These are phyloP conservation scores for Omphalea diandra DNA, from an alignment of 441 rosid genomes.

Conservation along the genomic window DNA sequence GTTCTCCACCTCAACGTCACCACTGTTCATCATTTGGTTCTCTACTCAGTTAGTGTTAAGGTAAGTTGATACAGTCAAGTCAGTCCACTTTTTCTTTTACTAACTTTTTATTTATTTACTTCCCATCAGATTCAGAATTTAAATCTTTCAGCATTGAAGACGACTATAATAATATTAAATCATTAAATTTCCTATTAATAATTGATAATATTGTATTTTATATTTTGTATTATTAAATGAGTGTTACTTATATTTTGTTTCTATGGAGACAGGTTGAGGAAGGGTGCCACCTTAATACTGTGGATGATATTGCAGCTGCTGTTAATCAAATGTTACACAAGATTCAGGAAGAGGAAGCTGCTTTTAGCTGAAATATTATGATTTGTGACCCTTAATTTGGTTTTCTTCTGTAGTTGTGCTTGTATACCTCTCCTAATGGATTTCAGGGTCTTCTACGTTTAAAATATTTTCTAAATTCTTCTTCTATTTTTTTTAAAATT, in stretches of 20 bases:
- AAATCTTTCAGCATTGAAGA: too few species aligned
- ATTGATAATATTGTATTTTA: too few species aligned
- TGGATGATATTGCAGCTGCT: constrained; percentile 66
- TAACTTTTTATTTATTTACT: too few species aligned
- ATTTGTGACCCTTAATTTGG: constrained; percentile 16
- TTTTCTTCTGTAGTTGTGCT: constrained; percentile 23
- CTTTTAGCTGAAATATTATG: constrained; percentile 26
- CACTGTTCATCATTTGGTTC: constrained; percentile 57
- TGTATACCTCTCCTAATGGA: constrained; percentile 11
- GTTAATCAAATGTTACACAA: constrained; percentile 55
- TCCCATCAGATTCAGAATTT: too few species aligned
- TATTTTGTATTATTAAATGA: too few species aligned
- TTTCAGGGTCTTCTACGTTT: background rate
- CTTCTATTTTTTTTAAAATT: background rate
- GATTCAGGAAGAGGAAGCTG: constrained; percentile 45
- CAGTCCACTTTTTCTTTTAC: background rate
- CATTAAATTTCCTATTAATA: too few species aligned
- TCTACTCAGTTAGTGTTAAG: constrained; percentile 76
- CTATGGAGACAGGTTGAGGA: constrained; percentile 64
- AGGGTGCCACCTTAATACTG: constrained; percentile 64
- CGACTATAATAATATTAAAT: too few species aligned
- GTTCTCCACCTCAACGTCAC: constrained; percentile 75
- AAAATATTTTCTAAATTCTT: too few species aligned
- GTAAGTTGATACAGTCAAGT: constrained; percentile 31
- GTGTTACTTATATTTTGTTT: too few species aligned